Percentiles rank a stretch among this genome's conserved stretches.
These are phyloP conservation scores for Rhododendron henanense DNA, from an alignment of 148 eudicot genomes.

Conservation along the genomic window DNA sequence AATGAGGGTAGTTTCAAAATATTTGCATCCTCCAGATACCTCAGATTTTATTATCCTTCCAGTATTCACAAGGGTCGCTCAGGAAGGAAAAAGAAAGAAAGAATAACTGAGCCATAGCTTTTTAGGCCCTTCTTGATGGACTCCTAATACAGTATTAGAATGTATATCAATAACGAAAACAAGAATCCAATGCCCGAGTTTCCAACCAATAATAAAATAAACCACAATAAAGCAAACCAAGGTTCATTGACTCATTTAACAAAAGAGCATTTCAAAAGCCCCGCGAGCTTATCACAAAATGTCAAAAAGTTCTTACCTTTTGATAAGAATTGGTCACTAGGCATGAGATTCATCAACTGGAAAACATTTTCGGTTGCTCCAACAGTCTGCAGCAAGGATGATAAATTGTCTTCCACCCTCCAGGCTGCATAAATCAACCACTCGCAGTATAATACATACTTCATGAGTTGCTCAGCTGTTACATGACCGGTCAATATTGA, in stretches of 20 bases:
- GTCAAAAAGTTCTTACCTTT: constrained; percentile 30
- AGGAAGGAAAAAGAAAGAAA: not conserved
- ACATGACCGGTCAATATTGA: constrained; percentile 41
- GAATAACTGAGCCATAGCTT: not conserved
- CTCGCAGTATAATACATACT: constrained; percentile 55
- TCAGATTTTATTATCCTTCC: not conserved
- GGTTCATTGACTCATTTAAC: not conserved
- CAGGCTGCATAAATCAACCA: constrained; percentile 62
- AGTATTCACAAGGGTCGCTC: not conserved
- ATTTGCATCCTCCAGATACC: not conserved
- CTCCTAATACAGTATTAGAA: too few relatives aligned
- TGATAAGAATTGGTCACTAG: constrained; percentile 36
- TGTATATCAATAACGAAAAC: not conserved
- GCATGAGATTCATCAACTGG: constrained; percentile 40
- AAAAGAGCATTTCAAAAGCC: not conserved
- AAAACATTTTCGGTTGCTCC: constrained; percentile 57
- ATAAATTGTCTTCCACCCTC: constrained; percentile 39
- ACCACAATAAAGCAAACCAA: not conserved
- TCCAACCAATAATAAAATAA: not conserved
- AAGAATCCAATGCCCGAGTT: not conserved
- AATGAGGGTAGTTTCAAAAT: not conserved
- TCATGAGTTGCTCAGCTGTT: constrained; percentile 49
- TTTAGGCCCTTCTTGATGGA: not conserved
- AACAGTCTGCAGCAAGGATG: constrained; percentile 41
- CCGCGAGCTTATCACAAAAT: not conserved